Evolutionary conservation across 2,329 filamentous ascomycete species (phyloP).

Genomic region (Aureobasidium vineae): DNA sequence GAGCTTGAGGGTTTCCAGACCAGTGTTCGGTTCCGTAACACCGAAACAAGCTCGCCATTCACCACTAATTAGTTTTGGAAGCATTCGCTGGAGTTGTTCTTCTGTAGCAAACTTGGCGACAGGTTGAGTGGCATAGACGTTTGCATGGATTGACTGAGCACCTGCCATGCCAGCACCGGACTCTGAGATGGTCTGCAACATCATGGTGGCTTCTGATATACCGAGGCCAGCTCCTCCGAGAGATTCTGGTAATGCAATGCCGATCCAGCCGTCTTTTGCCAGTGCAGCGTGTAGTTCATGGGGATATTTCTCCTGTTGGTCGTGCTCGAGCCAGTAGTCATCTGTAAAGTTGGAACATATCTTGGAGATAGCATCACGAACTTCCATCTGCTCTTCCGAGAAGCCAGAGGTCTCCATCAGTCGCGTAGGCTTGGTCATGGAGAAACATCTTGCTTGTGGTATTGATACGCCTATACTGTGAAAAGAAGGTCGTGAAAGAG

Average conservation of each 20-base stretch:
- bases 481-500: background rate
- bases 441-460: slow-evolving; percentile 33
- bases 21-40: slow-evolving; percentile 79
- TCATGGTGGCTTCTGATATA: slow-evolving; percentile 77
- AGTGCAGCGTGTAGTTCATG: slow-evolving; percentile 72
- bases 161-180: slow-evolving; percentile 75
- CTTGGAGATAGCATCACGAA: slow-evolving; percentile 47
- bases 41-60: slow-evolving; percentile 74
- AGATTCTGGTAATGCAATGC: slow-evolving; percentile 72
- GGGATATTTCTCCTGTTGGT: slow-evolving; percentile 68
- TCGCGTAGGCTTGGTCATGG: slow-evolving; percentile 12
- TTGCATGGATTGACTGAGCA: slow-evolving; percentile 58
- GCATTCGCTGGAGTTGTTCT: slow-evolving; percentile 61
- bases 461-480: background rate
- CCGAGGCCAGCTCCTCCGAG: slow-evolving; percentile 73
- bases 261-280: slow-evolving; percentile 74
- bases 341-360: slow-evolving; percentile 47
- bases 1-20: slow-evolving; percentile 72
- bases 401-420: slow-evolving; percentile 38
- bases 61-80: slow-evolving; percentile 70
- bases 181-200: slow-evolving; percentile 79
- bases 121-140: slow-evolving; percentile 72
- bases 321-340: slow-evolving; percentile 70
- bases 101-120: slow-evolving; percentile 69
- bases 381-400: slow-evolving; percentile 43